These are phyloP conservation scores for Coleophoma cylindrospora DNA, from an alignment of 2,329 filamentous ascomycete species.

Conservation along the genomic window DNA sequence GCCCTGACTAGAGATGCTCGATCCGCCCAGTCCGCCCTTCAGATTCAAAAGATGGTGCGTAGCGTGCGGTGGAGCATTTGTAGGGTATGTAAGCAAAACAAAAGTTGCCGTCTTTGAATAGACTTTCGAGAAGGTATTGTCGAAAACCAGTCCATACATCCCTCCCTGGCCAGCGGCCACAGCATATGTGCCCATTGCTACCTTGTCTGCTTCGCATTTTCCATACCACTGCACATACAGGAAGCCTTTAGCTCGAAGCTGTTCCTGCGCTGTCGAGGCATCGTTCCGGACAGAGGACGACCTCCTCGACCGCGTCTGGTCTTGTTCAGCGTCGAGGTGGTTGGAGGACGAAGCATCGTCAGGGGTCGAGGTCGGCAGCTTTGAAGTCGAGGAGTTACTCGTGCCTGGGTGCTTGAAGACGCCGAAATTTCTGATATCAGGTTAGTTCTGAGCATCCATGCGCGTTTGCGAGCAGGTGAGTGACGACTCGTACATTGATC, in stretches of 20 bases:
- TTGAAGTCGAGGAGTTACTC: slow-evolving; percentile 16
- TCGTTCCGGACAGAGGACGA: slow-evolving; percentile 45
- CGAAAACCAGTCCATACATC: slow-evolving; percentile 95
- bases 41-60: slow-evolving; percentile 64
- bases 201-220: slow-evolving; percentile 94
- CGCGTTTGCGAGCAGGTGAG: too few species aligned
- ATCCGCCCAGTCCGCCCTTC: slow-evolving; percentile 26
- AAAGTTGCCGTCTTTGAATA: slow-evolving; percentile 93
- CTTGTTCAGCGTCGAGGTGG: slow-evolving; percentile 15
- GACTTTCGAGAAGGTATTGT: slow-evolving; percentile 97
- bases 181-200: slow-evolving; percentile 84
- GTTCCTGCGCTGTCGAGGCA: slow-evolving; percentile 53
- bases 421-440: slow-evolving; percentile 70
- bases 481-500: slow-evolving; percentile 64
- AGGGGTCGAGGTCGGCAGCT: slow-evolving; percentile 8
- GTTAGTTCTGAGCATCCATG: slow-evolving; percentile 8
- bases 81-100: slow-evolving; percentile 90
- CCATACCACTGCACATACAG: slow-evolving; percentile 78
- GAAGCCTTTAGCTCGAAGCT: slow-evolving; percentile 63
- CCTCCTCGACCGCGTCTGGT: slow-evolving; percentile 21
- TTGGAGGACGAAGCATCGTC: slow-evolving; percentile 17
- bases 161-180: slow-evolving; percentile 70
- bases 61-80: slow-evolving; percentile 70
- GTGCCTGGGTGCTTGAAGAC: slow-evolving; percentile 83
- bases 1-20: slow-evolving; percentile 47